Evolutionary conservation across 2,329 filamentous ascomycete genomes (phyloP), one percentile per base, ranked within the genome.

Genomic region (Camillea tinctor): DNA sequence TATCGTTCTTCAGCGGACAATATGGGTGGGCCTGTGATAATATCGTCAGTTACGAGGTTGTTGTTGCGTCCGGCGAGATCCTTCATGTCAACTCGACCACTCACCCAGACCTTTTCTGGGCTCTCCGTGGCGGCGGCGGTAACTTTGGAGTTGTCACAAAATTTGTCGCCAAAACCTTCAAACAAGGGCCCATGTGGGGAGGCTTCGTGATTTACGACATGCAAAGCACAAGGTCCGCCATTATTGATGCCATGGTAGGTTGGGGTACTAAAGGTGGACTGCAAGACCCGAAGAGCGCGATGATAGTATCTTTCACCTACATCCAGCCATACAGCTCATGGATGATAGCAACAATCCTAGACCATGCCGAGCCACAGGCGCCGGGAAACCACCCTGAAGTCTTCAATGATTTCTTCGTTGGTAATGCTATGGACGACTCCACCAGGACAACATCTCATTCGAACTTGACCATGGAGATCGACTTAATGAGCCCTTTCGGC

Each of bases 31-130:
- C 66, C 2, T 73, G 69, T n/a, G 72, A 78, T 54, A 75, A 74
- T 50, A 67, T 77, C 11, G 64, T 74, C 21, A 73, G 71, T 50
- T 73, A 74, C 21, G 71, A 78, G 60, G 57, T 69, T 44, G 66
- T 67, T 11, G 61, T 69, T 15, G 66, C 59, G 8, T 61, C 58
- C 7, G 67, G 67, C n/a, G 55, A 66, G 19, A 58, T 69, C 17
- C 50, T 66, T 17, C 60, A 56, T 9, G 65, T 67, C n/a, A 59
- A 66, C 15, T 44, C 63, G 1, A 56, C 65, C 0, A 59, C 69
- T 4, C 69, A 79, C 55, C n/a, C 67, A 0, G 77, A 80, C 55
- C 70, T 80, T 7, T 80, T 71, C 66, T 74, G 59, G 59, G 64
- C 64, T 30, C 61, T 66, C 23, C 58, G 58, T 52, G 64, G 60